Evolutionary conservation across 352 stramenopile genomes (phyloP).

Genomic region (Pelagophyceae sp.): DNA sequence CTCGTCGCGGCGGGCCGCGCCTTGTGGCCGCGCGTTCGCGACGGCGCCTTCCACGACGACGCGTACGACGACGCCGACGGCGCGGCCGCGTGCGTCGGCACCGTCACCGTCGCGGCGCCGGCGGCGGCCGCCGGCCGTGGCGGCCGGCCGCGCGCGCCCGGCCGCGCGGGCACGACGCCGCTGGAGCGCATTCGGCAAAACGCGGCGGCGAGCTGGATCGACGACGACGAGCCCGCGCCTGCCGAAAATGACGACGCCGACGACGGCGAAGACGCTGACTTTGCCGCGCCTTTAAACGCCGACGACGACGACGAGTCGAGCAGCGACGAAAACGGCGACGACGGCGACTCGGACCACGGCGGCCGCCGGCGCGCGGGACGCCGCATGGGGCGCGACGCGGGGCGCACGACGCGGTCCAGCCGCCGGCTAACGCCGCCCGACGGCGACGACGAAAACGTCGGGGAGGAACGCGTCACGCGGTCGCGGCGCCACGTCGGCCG

Average conservation of each 20-base stretch:
- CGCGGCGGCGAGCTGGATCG: background rate
- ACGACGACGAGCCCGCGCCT: background rate
- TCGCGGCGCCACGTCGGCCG: background rate
- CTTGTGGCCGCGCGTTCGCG: background rate
- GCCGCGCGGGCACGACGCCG: too few relatives aligned
- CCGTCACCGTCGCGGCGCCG: too few relatives aligned
- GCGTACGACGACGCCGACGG: background rate
- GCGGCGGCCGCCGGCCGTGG: too few relatives aligned
- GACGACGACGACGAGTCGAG: constrained; percentile 51
- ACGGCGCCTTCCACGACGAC: background rate
- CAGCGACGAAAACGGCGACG: constrained; percentile 40
- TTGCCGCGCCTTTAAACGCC: constrained; percentile 41
- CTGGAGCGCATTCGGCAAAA: too few relatives aligned
- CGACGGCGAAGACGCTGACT: constrained; percentile 59
- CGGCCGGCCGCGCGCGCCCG: too few relatives aligned
- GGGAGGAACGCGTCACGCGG: background rate
- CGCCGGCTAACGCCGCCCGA: background rate
- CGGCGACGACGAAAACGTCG: constrained; percentile 18
- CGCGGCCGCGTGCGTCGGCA: background rate
- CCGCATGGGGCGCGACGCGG: background rate
- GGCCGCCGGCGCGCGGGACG: background rate
- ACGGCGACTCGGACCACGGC: constrained; percentile 37
- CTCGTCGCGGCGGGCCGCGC: background rate
- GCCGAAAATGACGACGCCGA: constrained; percentile 70
- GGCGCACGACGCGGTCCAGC: background rate